Evolutionary conservation across 768 basidiomycete genomes (phyloP).

Genomic region (Leccinellum albellum): DNA sequence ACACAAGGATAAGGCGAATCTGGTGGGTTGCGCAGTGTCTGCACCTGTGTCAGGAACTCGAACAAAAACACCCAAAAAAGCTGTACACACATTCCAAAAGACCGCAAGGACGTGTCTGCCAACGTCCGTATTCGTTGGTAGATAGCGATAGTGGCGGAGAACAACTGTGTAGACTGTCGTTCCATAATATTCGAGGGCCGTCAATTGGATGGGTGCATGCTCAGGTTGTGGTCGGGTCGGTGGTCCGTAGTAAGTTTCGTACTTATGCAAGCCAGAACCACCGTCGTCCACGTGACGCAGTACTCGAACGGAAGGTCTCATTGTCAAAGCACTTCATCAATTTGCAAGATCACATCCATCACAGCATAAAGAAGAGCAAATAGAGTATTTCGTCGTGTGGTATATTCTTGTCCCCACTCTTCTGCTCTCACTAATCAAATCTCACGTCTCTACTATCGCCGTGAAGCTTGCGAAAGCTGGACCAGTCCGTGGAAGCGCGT

Average conservation of each 20-base stretch:
- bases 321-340: not conserved
- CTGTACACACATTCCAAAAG: constrained; percentile 74
- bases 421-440: not conserved
- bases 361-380: constrained; percentile 4
- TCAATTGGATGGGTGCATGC: constrained; percentile 18
- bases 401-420: constrained; percentile 11
- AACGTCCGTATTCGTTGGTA: constrained; percentile 36
- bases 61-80: not conserved
- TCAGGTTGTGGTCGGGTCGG: constrained; percentile 4
- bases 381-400: constrained; percentile 18
- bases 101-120: constrained; percentile 55
- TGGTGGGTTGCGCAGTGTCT: constrained; percentile 91
- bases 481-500: constrained; percentile 39
- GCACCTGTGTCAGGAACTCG: constrained; percentile 8
- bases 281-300: constrained; percentile 18
- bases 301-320: not conserved
- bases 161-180: constrained; percentile 16
- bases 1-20: constrained; percentile 84
- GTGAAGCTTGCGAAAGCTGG: constrained; percentile 37
- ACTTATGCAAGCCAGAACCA: not conserved
- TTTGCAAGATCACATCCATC: not conserved
- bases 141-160: constrained; percentile 17
- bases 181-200: constrained; percentile 19
- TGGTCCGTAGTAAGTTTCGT: not conserved
- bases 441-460: constrained; percentile 18